Base-by-base conservation (phyloP, 2,329 filamentous ascomycete genomes). In the Thermomyces lanuginosus region DNA sequence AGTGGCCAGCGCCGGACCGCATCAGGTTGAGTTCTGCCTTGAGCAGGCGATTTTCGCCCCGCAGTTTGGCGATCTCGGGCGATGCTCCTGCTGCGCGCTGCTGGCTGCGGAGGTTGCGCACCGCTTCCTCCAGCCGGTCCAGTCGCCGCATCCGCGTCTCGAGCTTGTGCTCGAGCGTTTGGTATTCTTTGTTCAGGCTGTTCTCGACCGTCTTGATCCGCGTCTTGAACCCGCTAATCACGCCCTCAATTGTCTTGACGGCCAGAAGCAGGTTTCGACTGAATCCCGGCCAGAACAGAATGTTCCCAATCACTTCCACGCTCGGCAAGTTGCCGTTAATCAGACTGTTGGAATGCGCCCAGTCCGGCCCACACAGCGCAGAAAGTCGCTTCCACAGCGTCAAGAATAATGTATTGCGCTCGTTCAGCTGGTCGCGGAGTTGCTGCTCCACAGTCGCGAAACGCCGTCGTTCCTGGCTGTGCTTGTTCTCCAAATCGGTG, bases 351-450 rank as follows among this genome's bases (percentile, higher is more conserved):
- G 76, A 73, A 49, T 92, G 79, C 4, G 79, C 72, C 86, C 89
- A 98, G 45, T 95, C 89, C 0, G 72, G 68, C 7, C 89, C 89
- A 43, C 89, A 95, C 22, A 95, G 65, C 0, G 71, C 66, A 3
- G 81, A 84, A 6, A 98, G 65, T 23, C 79, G 70, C 36, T 86
- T 86, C 89, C 89, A 98, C 4, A 95, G 60, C n/a, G 72, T 66
- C 12, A 93, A 68, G 10, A 95, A 65, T 27, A 98, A 62, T 33
- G 80, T 77, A 55, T 95, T 93, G 29, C 89, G 75, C 55, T 95
- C 89, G 22, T 67, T 69, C 20, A 95, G 66, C 54, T 95, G 83
- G 27, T 93, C 84, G 40, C 77, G 79, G 53, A 81, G 79, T 31
- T 75, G 71, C 36, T 73, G 65, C 52, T 98, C 89, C 5, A 93